Evolutionary conservation across 345 rosid species (phyloP).

Genomic region (Luvunga scandens): DNA sequence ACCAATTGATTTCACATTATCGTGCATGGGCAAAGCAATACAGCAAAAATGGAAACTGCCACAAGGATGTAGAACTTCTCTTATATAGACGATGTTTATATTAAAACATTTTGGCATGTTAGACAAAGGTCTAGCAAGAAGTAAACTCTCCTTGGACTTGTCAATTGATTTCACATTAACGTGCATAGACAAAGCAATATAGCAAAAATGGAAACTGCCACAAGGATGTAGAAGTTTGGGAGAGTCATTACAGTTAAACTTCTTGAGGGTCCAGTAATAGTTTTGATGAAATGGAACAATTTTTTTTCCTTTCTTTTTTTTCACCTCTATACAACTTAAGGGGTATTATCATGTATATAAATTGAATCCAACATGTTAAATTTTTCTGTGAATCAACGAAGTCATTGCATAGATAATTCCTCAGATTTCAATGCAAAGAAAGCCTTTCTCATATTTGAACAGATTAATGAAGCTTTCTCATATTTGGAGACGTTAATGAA

Average conservation of each 20-base stretch:
- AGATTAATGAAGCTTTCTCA: too few species aligned
- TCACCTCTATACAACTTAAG: not conserved
- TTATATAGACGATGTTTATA: not conserved
- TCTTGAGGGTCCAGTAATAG: not conserved
- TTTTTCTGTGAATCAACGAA: too few species aligned
- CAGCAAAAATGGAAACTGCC: not conserved
- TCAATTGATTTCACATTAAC: not conserved
- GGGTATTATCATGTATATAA: not conserved
- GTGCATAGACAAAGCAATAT: not conserved
- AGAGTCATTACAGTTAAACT: not conserved
- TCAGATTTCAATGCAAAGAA: too few species aligned
- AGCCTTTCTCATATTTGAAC: too few species aligned
- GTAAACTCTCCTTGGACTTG: not conserved
- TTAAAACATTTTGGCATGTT: not conserved
- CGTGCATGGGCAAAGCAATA: not conserved
- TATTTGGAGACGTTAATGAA: not conserved
- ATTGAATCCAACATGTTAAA: not conserved
- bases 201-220: not conserved
- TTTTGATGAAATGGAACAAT: too few species aligned
- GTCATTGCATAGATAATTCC: too few species aligned
- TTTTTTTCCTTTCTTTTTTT: too few species aligned
- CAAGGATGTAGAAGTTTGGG: not conserved
- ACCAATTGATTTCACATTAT: not conserved
- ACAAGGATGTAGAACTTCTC: not conserved
- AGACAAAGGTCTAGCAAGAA: not conserved